Base-by-base conservation (phyloP, 805 yeast species). In the Metschnikowia continentalis region DNA sequence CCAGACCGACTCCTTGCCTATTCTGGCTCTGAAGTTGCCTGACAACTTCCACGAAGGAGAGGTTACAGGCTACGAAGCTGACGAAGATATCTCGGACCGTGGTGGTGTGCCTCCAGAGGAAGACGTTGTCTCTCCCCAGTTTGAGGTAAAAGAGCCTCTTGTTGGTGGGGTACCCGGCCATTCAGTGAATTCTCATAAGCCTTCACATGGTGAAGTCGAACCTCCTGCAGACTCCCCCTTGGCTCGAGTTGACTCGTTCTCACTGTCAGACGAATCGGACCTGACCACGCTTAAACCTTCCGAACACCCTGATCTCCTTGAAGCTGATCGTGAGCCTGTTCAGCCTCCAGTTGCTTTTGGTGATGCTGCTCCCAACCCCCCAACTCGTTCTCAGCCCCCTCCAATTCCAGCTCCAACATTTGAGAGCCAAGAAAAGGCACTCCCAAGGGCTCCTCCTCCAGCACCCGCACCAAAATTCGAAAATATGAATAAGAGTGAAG, bases 21-120 rank as follows among this genome's bases (percentile, higher is more conserved):
- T 40, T 30, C 43, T 8, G 35, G 35, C n/a, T 10, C 22, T 30
- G 35, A 17, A 40, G 32, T 20, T 42, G 23, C 22, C 38, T 7
- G 38, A 42, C 32, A 22, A 32, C 13, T 13, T 42, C 6, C 38
- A 26, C 11, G 70, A 62, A 1, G 50, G 59, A 3, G 68, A 63
- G 43, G 71, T 71, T 8, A 79, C 88, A 1, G 90, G 90, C 0
- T 84, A 84, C 59, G 89, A 86, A 50, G 89, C 89, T 0, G 90
- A 86, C 61, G 87, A 80, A 44, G 77, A 74, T 47, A 55, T 67
- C 11, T 70, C 75, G 14, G 76, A 69, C 52, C 61, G 60, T 17
- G 57, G 59, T 5, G 50, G 42, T 2, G 40, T 50, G 33, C 30
- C 45, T 6, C 46, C 23, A 37, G 23, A 46, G 38, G 20, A 50